Percentiles rank a stretch among this genome's conserved stretches.
Evolutionary conservation across 176 grass and related monocot genomes (phyloP).

Genomic region (Hsuehochloa calcarea): DNA sequence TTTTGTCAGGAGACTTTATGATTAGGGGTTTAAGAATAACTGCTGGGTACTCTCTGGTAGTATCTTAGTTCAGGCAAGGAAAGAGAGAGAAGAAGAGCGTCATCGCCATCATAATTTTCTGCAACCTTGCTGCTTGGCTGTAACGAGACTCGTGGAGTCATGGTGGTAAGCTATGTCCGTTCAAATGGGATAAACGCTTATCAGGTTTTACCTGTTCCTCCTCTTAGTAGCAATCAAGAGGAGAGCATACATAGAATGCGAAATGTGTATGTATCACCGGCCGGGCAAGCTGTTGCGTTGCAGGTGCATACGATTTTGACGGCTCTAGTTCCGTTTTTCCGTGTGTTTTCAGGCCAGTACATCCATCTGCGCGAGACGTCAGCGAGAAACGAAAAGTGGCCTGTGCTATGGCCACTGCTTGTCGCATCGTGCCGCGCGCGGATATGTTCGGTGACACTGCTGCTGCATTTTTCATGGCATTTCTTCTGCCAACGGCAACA

Average conservation of each 20-base stretch:
- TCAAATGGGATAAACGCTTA: slow-evolving; percentile 12
- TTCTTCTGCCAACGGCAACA: not conserved
- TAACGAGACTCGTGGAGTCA: not conserved
- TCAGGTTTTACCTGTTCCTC: not conserved
- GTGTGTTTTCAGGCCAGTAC: not conserved
- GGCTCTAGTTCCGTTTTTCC: not conserved
- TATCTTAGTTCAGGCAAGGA: slow-evolving; percentile 6
- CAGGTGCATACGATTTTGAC: slow-evolving; percentile 2
- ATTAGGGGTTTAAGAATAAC: slow-evolving; percentile 32
- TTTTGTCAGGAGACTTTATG: slow-evolving; percentile 41
- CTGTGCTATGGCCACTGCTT: not conserved
- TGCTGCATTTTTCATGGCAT: not conserved
- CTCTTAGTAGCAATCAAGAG: not conserved
- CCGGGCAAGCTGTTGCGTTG: not conserved
- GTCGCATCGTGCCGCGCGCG: not conserved
- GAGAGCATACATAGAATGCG: not conserved
- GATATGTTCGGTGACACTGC: not conserved
- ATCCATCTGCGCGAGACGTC: not conserved
- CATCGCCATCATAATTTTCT: slow-evolving; percentile 16
- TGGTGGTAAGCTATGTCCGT: not conserved
- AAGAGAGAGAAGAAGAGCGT: not conserved
- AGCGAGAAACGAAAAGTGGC: not conserved
- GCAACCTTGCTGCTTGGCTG: slow-evolving; percentile 11
- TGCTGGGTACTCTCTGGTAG: not conserved
- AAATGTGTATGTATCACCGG: not conserved